These are phyloP conservation scores for Lichtheimia corymbifera DNA, from an alignment of 371 early-diverging fungal species.

Conservation along the genomic window DNA sequence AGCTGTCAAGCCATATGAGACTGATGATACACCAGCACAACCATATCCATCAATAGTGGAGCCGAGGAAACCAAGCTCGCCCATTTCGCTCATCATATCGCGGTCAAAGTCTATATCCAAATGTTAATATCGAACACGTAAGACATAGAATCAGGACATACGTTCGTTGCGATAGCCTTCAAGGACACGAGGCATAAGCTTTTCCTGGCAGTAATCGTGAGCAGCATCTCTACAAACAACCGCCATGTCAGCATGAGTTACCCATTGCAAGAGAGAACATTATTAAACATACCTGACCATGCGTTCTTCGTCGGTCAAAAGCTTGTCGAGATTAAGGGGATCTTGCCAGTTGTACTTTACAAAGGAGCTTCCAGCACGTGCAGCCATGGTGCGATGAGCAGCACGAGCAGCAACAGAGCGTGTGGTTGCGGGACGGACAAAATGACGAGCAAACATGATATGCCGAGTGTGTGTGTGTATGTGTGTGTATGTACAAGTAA, in stretches of 20 bases:
- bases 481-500: too few species aligned
- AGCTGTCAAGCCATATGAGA: conserved; percentile 95
- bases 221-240: conserved; percentile 72
- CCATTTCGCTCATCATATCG: conserved; percentile 93
- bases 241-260: not conserved
- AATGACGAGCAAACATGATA: conserved; percentile 20
- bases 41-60: conserved; percentile 96
- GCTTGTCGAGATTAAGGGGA: conserved; percentile 81
- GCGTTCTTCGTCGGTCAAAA: conserved; percentile 88
- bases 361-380: conserved; percentile 50
- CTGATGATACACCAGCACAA: conserved; percentile 96
- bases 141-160: conserved; percentile 29
- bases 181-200: conserved; percentile 85
- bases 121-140: conserved; percentile 1
- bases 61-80: conserved; percentile 92
- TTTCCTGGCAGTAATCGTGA: conserved; percentile 84
- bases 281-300: conserved; percentile 60
- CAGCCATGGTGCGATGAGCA: conserved; percentile 44
- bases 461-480: too few species aligned
- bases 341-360: conserved; percentile 95
- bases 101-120: conserved; percentile 73
- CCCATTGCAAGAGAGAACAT: not conserved
- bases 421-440: conserved; percentile 16
- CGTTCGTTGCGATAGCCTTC: conserved; percentile 87
- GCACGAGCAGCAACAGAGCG: not conserved